Evolutionary conservation across 306 rosid genomes (phyloP).

Genomic region (Cucurbita maxima): DNA sequence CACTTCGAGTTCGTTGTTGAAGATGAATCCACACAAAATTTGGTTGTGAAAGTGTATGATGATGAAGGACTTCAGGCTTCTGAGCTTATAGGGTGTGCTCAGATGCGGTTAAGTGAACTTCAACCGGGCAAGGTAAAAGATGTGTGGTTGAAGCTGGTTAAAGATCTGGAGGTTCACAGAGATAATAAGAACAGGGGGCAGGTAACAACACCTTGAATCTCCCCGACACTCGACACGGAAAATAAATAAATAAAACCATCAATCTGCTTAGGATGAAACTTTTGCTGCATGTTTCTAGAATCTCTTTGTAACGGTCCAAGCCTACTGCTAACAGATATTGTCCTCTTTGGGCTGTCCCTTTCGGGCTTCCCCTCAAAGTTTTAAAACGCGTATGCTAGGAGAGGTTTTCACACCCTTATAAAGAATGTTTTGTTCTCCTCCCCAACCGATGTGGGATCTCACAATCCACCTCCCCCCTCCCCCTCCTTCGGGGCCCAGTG

Average conservation of each 20-base stretch:
- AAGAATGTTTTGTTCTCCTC: no score
- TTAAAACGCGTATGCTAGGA: no score
- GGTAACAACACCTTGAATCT: constrained; percentile 26
- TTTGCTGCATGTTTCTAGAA: background rate
- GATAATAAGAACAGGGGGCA: constrained; percentile 85
- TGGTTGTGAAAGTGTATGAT: constrained; percentile 62
- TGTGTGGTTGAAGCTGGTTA: constrained; percentile 92
- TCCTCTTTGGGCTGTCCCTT: no score
- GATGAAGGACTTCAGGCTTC: constrained; percentile 68
- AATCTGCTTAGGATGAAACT: background rate
- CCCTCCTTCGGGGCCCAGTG: no score
- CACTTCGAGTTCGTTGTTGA: constrained; percentile 86
- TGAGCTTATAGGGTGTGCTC: constrained; percentile 68
- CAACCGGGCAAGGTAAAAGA: constrained; percentile 89
- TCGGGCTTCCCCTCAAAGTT: no score
- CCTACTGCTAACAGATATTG: no score
- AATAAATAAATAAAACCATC: background rate
- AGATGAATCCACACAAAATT: constrained; percentile 76
- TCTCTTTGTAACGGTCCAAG: no score
- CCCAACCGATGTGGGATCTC: no score
- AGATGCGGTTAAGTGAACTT: constrained; percentile 48
- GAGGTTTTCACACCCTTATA: no score
- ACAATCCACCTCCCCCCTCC: no score
- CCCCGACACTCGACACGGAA: background rate
- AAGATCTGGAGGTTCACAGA: constrained; percentile 76